Percentiles rank a stretch among this genome's conserved stretches.
phyloP scores from a whole-genome alignment of 192 early-diverging fungal genomes.

The Backusella circina region DNA sequence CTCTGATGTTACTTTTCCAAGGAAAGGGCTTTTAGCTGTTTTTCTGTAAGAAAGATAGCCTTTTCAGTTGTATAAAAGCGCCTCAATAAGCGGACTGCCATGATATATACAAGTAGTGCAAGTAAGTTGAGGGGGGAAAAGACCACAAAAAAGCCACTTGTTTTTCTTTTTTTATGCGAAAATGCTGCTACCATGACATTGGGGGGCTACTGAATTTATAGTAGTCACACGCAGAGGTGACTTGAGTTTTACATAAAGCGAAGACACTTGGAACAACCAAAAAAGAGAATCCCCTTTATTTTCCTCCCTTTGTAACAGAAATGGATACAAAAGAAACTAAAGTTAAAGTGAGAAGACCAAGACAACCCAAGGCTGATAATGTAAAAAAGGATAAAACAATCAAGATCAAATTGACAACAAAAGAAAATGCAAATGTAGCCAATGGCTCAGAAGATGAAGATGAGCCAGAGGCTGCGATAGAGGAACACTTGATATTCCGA shows the following conservation, averaged over 20 bases:
- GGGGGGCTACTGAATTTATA: too few species aligned
- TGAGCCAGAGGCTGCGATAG: conserved; percentile 64
- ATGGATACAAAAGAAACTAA: conserved; percentile 16
- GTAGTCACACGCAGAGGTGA: too few species aligned
- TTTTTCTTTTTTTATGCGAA: background rate
- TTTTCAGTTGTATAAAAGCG: conserved; percentile 5
- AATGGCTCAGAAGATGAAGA: conserved; percentile 51
- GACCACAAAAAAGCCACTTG: background rate
- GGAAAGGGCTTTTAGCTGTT: background rate
- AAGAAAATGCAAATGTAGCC: background rate
- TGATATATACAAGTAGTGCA: background rate
- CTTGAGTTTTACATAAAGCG: too few species aligned
- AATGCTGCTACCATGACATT: too few species aligned
- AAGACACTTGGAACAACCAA: too few species aligned
- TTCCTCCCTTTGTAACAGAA: too few species aligned
- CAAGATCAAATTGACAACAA: conserved; percentile 33
- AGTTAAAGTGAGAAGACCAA: conserved; percentile 9
- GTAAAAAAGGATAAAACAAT: conserved; percentile 16
- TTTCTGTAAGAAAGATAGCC: background rate
- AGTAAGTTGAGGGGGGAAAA: background rate
- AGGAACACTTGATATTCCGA: conserved; percentile 82
- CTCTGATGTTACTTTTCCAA: background rate
- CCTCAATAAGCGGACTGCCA: background rate
- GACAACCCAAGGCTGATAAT: conserved; percentile 7
- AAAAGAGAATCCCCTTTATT: too few species aligned